phyloP scores from a whole-genome alignment of 2,329 filamentous ascomycete genomes.

The Claviceps quebecensis region DNA sequence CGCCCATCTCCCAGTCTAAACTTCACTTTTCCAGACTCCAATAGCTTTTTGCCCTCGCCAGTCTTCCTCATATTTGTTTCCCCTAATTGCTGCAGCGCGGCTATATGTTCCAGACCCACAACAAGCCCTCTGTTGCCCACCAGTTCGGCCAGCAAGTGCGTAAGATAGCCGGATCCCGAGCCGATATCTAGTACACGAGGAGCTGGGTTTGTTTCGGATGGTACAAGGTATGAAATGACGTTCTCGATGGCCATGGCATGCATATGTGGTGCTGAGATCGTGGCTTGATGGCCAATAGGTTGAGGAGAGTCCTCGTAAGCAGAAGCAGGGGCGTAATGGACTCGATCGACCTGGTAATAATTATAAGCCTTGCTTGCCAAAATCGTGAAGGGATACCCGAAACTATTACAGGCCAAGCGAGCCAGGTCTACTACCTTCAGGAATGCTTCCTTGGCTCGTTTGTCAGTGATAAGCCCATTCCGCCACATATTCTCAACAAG shows the following conservation, averaged over 20 bases:
- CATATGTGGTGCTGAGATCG: constrained; percentile 49
- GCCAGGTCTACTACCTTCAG: constrained; percentile 18
- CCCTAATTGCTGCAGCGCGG: constrained; percentile 46
- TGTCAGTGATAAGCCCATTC: constrained; percentile 58
- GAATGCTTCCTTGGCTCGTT: constrained; percentile 67
- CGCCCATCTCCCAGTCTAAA: constrained; percentile 68
- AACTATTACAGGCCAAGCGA: not conserved
- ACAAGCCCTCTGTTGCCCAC: constrained; percentile 41
- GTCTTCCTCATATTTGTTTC: constrained; percentile 53
- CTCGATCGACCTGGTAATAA: constrained; percentile 60
- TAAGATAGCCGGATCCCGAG: constrained; percentile 69
- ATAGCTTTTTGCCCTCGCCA: constrained; percentile 39
- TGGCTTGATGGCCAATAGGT: constrained; percentile 38
- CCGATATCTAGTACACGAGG: constrained; percentile 58
- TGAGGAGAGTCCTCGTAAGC: constrained; percentile 55
- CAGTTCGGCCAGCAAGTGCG: constrained; percentile 73
- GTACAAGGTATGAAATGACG: constrained; percentile 30
- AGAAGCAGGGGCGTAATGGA: constrained; percentile 56
- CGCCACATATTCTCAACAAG: constrained; percentile 66
- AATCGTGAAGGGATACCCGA: too few species aligned
- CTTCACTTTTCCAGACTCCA: constrained; percentile 49
- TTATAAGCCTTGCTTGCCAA: not conserved
- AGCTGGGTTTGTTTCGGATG: constrained; percentile 19
- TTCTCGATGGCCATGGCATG: constrained; percentile 40
- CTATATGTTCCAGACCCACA: constrained; percentile 64